A percentile compares a stretch with the other conserved stretches of the same genome.
These are phyloP conservation scores for Apiospora pterosperma DNA, from an alignment of 2,329 filamentous ascomycete species.

Conservation along the genomic window DNA sequence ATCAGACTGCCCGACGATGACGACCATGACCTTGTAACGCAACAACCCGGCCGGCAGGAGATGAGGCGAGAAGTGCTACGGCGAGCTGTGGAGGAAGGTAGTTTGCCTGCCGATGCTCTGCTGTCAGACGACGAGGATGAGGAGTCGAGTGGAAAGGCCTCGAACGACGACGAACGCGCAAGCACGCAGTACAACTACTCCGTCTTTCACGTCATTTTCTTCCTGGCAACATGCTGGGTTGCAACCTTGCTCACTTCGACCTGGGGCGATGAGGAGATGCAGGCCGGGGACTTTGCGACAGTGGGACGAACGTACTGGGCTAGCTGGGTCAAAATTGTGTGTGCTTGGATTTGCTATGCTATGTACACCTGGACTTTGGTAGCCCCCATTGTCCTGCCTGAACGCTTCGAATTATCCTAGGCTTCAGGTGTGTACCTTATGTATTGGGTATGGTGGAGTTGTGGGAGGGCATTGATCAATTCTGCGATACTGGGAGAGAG, in stretches of 20 bases:
- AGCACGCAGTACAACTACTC: conserved; percentile 95
- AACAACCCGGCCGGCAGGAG: conserved; percentile 80
- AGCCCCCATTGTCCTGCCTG: conserved; percentile 80
- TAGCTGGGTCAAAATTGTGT: conserved; percentile 98
- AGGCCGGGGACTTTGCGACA: conserved; percentile 77
- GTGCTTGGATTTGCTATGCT: conserved; percentile 92
- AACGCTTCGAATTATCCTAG: conserved; percentile 69
- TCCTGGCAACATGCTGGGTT: conserved; percentile 94
- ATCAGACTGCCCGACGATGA: conserved; percentile 67
- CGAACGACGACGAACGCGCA: conserved; percentile 82
- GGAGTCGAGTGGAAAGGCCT: conserved; percentile 59
- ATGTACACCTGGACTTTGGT: conserved; percentile 93
- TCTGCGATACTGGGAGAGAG: not conserved
- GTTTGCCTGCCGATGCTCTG: conserved; percentile 84
- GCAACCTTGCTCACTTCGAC: conserved; percentile 72
- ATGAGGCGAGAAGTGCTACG: conserved; percentile 92
- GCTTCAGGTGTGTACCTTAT: not conserved
- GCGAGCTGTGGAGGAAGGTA: conserved; percentile 87
- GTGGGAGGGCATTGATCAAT: not conserved
- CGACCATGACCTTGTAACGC: conserved; percentile 84
- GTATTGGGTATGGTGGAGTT: not conserved
- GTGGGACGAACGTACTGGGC: conserved; percentile 96
- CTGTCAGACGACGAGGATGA: conserved; percentile 67
- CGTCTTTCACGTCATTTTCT: conserved; percentile 96
- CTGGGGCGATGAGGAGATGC: conserved; percentile 50